Percentiles rank a stretch among this genome's conserved stretches.
phyloP scores from a whole-genome alignment of 164 flowering plant species.

The Vitis riparia region DNA sequence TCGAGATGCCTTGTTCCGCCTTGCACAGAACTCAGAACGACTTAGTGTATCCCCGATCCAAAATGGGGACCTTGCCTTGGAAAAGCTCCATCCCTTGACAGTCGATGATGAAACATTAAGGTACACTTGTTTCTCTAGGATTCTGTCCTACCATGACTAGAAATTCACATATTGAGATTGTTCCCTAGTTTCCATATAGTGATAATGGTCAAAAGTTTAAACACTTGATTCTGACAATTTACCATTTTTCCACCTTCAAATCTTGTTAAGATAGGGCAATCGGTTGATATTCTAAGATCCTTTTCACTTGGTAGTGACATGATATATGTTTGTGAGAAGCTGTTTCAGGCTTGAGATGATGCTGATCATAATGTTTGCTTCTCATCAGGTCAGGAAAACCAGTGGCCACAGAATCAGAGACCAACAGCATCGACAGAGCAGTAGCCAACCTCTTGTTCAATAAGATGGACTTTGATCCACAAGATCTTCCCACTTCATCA shows the following conservation, averaged over 20 bases:
- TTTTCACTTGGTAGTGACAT: neutral
- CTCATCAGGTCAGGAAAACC: conserved; percentile 22
- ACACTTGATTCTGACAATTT: neutral
- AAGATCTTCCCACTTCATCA: conserved; percentile 11
- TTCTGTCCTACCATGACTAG: neutral
- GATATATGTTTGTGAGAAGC: no score
- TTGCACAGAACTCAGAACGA: conserved; percentile 40
- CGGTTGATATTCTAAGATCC: no score
- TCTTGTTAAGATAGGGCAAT: neutral
- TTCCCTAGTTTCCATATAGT: neutral
- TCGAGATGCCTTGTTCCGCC: conserved; percentile 68
- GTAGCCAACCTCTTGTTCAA: conserved; percentile 45
- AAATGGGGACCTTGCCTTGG: conserved; percentile 6
- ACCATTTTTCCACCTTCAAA: neutral
- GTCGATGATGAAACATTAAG: conserved; percentile 13
- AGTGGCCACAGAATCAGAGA: conserved; percentile 27
- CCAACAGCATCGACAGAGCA: conserved; percentile 43
- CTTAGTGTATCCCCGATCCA: conserved; percentile 4
- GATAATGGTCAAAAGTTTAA: no score
- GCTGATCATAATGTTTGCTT: neutral
- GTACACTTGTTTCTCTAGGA: conserved; percentile 10
- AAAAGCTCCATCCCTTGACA: conserved; percentile 7
- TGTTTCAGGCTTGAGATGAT: neutral
- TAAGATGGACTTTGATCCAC: conserved; percentile 22
- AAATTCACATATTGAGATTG: neutral